Percentiles rank a stretch among this genome's conserved stretches.
Conservation (phyloP, 73 alveolate species). For the Urostyla sp. region DNA sequence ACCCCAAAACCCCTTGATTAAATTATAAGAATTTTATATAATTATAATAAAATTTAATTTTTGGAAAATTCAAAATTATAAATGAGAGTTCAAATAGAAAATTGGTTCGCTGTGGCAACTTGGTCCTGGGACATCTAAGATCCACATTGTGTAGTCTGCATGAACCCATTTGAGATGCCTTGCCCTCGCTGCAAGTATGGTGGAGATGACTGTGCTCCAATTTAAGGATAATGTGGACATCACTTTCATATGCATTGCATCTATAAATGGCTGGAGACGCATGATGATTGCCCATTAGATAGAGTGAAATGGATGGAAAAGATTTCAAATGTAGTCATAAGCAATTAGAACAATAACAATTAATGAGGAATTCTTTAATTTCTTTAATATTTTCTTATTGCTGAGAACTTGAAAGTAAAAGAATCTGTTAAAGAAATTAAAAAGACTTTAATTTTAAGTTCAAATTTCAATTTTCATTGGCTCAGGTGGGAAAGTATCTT, state of each 20-base stretch:
- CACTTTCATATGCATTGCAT: slow-evolving; percentile 85
- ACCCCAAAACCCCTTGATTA: background rate
- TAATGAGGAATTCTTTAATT: background rate
- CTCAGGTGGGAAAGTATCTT: slow-evolving; percentile 61
- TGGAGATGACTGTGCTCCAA: slow-evolving; percentile 89
- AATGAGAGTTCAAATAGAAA: slow-evolving; percentile 81
- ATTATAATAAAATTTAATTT: slow-evolving; percentile 2
- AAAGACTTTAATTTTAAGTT: background rate
- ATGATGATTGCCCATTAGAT: slow-evolving; percentile 85
- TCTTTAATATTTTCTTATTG: no score
- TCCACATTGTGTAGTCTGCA: slow-evolving; percentile 82
- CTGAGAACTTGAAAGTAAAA: no score
- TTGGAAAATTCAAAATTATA: slow-evolving; percentile 8
- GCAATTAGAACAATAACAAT: no score
- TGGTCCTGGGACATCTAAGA: slow-evolving; percentile 85
- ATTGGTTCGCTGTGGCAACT: slow-evolving; percentile 81
- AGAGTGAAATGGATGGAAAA: slow-evolving; percentile 80
- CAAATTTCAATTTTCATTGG: slow-evolving; percentile 46
- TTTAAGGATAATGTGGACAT: slow-evolving; percentile 84
- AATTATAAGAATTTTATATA: no score
- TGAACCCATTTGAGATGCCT: slow-evolving; percentile 85
- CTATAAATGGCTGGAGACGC: slow-evolving; percentile 83
- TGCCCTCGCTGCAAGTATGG: slow-evolving; percentile 85
- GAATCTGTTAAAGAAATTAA: slow-evolving; percentile 15
- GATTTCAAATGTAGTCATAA: slow-evolving; percentile 68